Conservation (phyloP, 208 protist species). For the Tritrichomonas foetus region DNA sequence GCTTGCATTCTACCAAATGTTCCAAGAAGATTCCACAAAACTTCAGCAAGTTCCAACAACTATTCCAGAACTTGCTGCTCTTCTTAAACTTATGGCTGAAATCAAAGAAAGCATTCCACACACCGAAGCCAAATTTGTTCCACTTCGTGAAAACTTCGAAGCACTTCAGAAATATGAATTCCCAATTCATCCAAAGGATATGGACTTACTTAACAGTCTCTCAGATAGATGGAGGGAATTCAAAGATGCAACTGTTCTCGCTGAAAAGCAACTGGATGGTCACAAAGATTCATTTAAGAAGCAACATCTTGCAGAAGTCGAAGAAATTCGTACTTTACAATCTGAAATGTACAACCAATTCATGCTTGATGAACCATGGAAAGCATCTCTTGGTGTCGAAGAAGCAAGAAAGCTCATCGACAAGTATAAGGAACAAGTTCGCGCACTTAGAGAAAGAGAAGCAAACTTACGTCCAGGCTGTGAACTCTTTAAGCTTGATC, state of each 20-base stretch:
- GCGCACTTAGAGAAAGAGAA: background rate
- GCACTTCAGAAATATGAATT: background rate
- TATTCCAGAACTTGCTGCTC: background rate
- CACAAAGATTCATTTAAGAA: constrained; percentile 13
- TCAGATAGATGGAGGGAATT: constrained; percentile 13
- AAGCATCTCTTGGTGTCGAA: constrained; percentile 1
- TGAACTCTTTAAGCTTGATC: constrained; percentile 31
- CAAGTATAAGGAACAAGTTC: background rate
- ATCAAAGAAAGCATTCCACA: constrained; percentile 15
- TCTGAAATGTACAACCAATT: constrained; percentile 29
- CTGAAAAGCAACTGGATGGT: background rate
- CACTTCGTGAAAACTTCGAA: constrained; percentile 20
- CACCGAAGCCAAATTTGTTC: background rate
- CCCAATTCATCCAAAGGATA: constrained; percentile 30
- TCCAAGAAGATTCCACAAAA: background rate
- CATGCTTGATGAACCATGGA: constrained; percentile 8
- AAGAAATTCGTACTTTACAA: background rate
- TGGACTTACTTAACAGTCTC: background rate
- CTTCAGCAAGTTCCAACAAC: background rate
- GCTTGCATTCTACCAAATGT: background rate
- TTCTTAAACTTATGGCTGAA: background rate
- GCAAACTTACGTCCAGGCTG: background rate
- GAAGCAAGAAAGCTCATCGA: background rate
- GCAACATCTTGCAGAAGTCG: constrained; percentile 21
- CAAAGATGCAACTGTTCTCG: background rate